A percentile compares a stretch with the other conserved stretches of the same genome.
These are phyloP conservation scores for Globisporangium emineosum DNA, from an alignment of 352 stramenopile genomes.

Conservation along the genomic window DNA sequence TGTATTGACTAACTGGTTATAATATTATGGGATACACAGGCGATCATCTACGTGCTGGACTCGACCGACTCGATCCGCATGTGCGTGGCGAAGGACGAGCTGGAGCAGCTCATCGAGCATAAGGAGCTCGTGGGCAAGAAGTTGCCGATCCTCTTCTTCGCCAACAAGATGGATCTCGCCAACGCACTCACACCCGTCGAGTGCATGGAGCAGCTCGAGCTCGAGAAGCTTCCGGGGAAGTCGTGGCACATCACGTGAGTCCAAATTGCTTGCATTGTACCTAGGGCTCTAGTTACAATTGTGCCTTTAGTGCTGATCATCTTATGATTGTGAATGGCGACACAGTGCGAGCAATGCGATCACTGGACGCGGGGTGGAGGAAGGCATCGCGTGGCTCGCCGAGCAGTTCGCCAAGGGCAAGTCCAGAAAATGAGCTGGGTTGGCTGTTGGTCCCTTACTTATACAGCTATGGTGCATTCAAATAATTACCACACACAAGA, in stretches of 20 bases:
- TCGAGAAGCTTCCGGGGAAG: neutral
- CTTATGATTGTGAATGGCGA: neutral
- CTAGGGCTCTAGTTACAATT: neutral
- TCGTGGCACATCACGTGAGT: neutral
- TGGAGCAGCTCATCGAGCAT: neutral
- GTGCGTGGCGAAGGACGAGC: neutral
- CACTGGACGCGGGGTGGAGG: neutral
- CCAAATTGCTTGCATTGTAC: neutral
- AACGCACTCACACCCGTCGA: neutral
- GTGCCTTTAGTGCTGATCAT: neutral
- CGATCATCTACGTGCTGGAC: neutral
- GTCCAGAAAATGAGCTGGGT: neutral
- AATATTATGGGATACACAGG: no score
- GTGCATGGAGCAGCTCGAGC: neutral
- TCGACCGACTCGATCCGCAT: neutral
- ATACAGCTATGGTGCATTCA: neutral
- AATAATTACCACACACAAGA: neutral
- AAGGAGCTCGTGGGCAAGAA: neutral
- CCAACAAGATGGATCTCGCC: neutral
- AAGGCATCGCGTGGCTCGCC: neutral
- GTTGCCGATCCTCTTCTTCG: neutral
- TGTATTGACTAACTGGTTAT: no score
- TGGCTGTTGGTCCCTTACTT: neutral
- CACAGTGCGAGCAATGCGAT: neutral
- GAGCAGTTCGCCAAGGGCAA: neutral